Conservation (phyloP, 305 asterid species). For the Fraxinus nigra region DNA sequence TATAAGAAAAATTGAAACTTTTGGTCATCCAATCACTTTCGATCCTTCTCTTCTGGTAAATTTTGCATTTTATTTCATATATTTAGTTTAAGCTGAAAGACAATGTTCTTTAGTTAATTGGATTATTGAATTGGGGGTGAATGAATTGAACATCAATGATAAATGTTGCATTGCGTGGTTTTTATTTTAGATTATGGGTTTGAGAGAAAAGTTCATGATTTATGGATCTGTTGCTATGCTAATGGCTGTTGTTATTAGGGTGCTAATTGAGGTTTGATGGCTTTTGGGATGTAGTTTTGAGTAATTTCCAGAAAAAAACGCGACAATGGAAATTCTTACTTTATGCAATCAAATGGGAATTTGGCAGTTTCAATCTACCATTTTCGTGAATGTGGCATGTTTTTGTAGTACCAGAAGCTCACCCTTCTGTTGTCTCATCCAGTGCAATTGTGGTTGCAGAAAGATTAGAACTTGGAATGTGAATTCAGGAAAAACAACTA, state of each 20-base stretch:
- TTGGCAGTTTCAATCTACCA: neutral
- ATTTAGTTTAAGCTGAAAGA: neutral
- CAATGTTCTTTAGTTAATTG: neutral
- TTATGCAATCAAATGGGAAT: neutral
- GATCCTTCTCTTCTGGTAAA: slow-evolving; percentile 41
- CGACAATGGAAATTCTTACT: neutral
- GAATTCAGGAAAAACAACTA: neutral
- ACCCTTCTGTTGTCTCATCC: neutral
- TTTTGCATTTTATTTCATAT: neutral
- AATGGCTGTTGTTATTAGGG: neutral
- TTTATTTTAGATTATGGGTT: slow-evolving; percentile 11
- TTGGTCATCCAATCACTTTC: slow-evolving; percentile 24
- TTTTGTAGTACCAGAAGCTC: neutral
- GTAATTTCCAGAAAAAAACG: neutral
- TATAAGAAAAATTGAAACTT: slow-evolving; percentile 1
- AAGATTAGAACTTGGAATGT: neutral
- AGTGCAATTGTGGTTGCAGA: neutral
- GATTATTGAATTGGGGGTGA: slow-evolving; percentile 7
- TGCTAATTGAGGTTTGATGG: slow-evolving; percentile 3
- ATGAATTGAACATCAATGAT: neutral
- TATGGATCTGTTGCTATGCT: neutral
- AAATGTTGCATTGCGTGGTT: neutral
- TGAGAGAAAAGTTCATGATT: neutral
- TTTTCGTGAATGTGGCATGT: slow-evolving; percentile 15
- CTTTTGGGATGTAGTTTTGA: neutral